These are phyloP conservation scores for Trametes cingulata DNA, from an alignment of 768 basidiomycete genomes.

Conservation along the genomic window DNA sequence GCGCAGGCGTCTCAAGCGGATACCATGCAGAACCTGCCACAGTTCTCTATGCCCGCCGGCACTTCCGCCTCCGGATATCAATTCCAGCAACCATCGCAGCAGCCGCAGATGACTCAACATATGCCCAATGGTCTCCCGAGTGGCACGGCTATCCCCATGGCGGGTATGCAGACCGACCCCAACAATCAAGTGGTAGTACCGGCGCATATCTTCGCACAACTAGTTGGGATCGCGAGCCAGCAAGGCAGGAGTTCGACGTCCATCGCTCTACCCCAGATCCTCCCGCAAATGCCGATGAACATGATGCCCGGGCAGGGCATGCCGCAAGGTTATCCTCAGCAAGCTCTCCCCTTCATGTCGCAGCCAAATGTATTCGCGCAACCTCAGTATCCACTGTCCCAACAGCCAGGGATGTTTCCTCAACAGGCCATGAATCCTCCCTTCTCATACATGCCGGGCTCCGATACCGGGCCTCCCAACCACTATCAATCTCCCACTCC, in stretches of 20 bases:
- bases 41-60: neutral
- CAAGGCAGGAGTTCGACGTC: conserved; percentile 1
- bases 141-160: neutral
- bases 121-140: neutral
- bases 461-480: neutral
- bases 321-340: conserved; percentile 2
- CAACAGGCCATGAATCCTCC: neutral
- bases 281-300: conserved; percentile 2
- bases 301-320: neutral
- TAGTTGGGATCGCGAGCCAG: conserved; percentile 4
- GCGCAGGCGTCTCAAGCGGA: neutral
- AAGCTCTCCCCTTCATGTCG: neutral
- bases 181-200: conserved; percentile 3
- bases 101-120: neutral
- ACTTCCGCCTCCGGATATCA: neutral
- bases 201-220: conserved; percentile 4
- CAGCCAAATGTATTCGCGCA: neutral
- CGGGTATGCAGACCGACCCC: neutral
- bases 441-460: neutral
- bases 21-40: neutral
- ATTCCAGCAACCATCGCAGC: neutral
- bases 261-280: neutral
- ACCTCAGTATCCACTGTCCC: neutral
- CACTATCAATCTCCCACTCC: neutral
- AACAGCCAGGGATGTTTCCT: neutral